Base-by-base conservation (phyloP, 768 basidiomycete genomes). In the Boletus subparvulus region DNA sequence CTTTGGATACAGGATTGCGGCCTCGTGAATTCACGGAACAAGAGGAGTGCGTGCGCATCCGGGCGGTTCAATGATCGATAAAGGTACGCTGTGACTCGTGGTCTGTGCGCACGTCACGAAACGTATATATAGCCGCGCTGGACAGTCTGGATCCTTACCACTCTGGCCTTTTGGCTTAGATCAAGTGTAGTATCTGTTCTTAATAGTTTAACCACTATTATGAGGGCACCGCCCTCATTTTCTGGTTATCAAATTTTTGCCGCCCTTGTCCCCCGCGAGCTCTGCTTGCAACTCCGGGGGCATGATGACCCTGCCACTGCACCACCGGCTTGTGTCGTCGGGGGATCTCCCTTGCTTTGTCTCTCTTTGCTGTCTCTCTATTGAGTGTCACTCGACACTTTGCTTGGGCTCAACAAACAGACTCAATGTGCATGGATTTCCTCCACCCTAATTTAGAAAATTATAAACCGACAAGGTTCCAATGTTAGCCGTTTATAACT, bases 181-280 rank as follows among this genome's bases (percentile, higher is more conserved):
- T 84, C 82, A 83, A 83, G 82, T 83, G 83, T 83, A 83, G 83
- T 83, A 83, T 83, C 82, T 83, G 82, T 83, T 83, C 81, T 83
- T 82, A 77, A 78, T 77, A 83, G 80, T 75, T 61, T 73, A 81
- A 71, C 79, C 78, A 78, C 80, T 81, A 79, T 81, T 80, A 81
- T 80, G 77, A 70, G 69, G 75, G 77, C 80, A 81, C 74, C 71
- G 79, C 77, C 67, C 72, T 73, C 73, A 75, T 79, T 79, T 63
- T 67, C 68, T 81, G 80, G 80, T 83, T 82, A 82, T 81, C 74
- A 77, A 69, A 70, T 62, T 68, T 70, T 69, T 69, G 69, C 37
- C 59, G 59, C 68, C 65, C 64, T 64, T 64, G 61, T 58, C 40
- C 64, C 39, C 3, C 4, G 50, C 5, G 64, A 66, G 64, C 75